Evolutionary conservation across 495 filamentous ascomycete genomes (phyloP), one percentile per base, ranked within the genome.

Genomic region (Aspergillus homomorphus): DNA sequence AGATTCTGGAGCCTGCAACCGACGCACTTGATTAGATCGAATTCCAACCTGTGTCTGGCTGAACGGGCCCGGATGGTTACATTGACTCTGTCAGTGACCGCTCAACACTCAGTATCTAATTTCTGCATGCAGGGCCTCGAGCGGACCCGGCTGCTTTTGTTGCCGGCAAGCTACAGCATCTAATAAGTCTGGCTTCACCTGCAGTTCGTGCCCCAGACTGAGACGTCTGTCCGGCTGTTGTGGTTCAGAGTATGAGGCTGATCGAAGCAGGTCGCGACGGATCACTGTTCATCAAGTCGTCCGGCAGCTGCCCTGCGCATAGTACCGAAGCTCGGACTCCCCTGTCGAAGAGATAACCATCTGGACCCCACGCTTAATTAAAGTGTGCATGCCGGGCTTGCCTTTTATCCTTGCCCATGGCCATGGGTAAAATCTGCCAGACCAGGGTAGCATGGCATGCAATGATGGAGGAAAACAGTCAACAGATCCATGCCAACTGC

Each of bases 21-120:
- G 53, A 49, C 53, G 58, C 30, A 52, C 55, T 24, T 57, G 48
- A 62, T 51, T 51, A 51, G 46, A 50, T 50, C 24, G 26, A 50
- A 24, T 21, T 23, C 15, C 48, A 15, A 28, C 7, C n/a, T 24
- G 12, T 30, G 28, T 51, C 23, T 30, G n/a, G 28, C n/a, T 15
- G 48, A 51, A 38, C 28, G 28, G 28, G 48, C 48, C 46, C 19
- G 24, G 24, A 51, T 19, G 23, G 48, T 51, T 30, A 51, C 48
- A 51, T 51, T 19, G 48, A 51, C 24, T 28, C 48, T 51, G 48
- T 51, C 21, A 30, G 23, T 51, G 18, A 24, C 48, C 24, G 48
- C 48, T 51, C 48, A 51, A 23, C 48, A 51, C 24, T 24, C 23
- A 51, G 48, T 51, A 18, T 51, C 45, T 48, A 23, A 16, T 12